Percentiles rank a stretch among this genome's conserved stretches.
Conservation (phyloP, 192 early-diverging fungal genomes). For the Rhizoclosmatium sp. region DNA sequence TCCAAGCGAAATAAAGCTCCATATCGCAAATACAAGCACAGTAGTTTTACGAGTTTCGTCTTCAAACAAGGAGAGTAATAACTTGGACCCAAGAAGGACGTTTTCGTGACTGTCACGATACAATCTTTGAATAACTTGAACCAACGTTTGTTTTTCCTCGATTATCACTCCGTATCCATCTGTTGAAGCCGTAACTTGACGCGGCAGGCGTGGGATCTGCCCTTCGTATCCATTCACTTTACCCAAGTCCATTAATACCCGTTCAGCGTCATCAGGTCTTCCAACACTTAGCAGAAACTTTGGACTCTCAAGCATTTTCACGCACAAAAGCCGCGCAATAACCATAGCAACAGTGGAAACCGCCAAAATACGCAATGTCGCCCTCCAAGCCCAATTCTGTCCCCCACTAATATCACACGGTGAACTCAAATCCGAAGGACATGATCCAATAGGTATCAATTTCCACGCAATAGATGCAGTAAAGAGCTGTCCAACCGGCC, state of each 20-base stretch:
- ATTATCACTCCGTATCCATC: background rate
- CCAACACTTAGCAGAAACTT: conserved; percentile 72
- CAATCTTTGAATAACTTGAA: background rate
- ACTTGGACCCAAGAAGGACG: background rate
- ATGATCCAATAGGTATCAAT: conserved; percentile 65
- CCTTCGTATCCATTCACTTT: conserved; percentile 19
- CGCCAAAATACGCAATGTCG: conserved; percentile 70
- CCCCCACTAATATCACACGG: conserved; percentile 9
- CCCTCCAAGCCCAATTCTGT: conserved; percentile 73
- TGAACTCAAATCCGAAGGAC: background rate
- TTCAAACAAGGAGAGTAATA: conserved; percentile 22
- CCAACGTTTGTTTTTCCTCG: background rate
- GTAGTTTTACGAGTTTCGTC: conserved; percentile 55
- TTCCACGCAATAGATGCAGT: conserved; percentile 70
- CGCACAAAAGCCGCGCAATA: conserved; percentile 68
- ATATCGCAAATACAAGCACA: conserved; percentile 77
- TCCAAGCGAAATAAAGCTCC: conserved; percentile 77
- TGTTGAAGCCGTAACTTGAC: background rate
- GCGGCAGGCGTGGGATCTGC: background rate
- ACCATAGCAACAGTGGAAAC: conserved; percentile 75
- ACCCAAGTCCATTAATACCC: conserved; percentile 34
- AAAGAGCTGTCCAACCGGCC: conserved; percentile 81
- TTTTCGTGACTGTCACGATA: background rate
- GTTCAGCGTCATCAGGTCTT: conserved; percentile 24
- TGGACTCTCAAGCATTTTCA: conserved; percentile 79